A percentile compares a stretch with the other conserved stretches of the same genome.
phyloP scores from a whole-genome alignment of 169 alveolate species.

The Amoebophrya sp. region DNA sequence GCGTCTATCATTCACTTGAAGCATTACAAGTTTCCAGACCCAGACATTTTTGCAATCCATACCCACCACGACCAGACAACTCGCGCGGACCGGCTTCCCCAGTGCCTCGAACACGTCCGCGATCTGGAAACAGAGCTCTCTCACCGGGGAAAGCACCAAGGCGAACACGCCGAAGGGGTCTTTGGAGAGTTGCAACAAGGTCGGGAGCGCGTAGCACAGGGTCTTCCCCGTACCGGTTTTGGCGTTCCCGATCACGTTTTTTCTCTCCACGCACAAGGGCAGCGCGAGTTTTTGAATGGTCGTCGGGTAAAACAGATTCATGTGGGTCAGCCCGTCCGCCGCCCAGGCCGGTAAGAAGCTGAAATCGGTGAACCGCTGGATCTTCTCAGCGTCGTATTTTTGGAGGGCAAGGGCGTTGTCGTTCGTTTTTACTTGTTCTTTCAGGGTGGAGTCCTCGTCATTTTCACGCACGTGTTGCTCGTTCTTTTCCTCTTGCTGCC shows the following conservation, averaged over 20 bases:
- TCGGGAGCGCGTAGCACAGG: constrained; percentile 91
- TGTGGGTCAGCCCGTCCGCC: neutral
- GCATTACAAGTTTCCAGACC: too few species aligned
- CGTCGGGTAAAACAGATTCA: constrained; percentile 2
- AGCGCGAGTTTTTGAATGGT: neutral
- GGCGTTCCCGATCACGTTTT: constrained; percentile 35
- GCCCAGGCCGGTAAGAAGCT: neutral
- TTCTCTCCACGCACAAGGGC: neutral
- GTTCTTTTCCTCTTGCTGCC: too few species aligned
- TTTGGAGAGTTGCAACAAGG: constrained; percentile 76
- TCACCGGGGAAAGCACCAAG: constrained; percentile 84
- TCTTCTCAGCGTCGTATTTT: too few species aligned
- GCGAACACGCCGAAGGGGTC: constrained; percentile 93
- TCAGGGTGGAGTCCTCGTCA: too few species aligned
- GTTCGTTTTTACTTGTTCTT: too few species aligned
- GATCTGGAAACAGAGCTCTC: constrained; percentile 92
- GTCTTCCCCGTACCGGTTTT: constrained; percentile 97
- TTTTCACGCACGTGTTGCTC: too few species aligned
- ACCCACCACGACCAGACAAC: constrained; percentile 76
- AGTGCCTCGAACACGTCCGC: constrained; percentile 85
- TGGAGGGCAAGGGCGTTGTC: too few species aligned
- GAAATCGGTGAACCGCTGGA: neutral
- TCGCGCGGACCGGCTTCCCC: constrained; percentile 76
- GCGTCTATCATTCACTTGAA: too few species aligned
- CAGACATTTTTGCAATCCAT: neutral